Percentiles rank a stretch among this genome's conserved stretches.
Evolutionary conservation across 2,329 filamentous ascomycete species (phyloP).

Genomic region (Coniochaeta ligniaria): DNA sequence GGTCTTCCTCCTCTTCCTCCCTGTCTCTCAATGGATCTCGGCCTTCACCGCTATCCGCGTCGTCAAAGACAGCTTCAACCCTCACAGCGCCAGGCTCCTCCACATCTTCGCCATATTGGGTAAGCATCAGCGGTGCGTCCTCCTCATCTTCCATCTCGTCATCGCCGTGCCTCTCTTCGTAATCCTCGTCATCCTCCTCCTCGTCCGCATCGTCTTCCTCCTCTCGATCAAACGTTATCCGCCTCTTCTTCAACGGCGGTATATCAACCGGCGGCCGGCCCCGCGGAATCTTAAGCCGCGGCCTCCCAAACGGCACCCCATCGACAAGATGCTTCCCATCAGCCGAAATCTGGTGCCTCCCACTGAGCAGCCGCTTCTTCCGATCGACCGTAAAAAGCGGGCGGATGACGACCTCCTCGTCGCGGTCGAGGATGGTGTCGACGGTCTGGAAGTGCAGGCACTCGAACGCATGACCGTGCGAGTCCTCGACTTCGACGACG

Average conservation of each 20-base stretch:
- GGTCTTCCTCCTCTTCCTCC: slow-evolving; percentile 8
- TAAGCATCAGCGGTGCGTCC: slow-evolving; percentile 10
- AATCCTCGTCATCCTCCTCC: slow-evolving; percentile 18
- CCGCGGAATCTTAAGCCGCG: slow-evolving; percentile 52
- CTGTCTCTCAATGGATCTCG: slow-evolving; percentile 6
- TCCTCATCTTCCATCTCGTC: not conserved
- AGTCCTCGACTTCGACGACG: slow-evolving; percentile 61
- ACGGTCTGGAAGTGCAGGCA: slow-evolving; percentile 80
- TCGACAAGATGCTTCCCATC: slow-evolving; percentile 80
- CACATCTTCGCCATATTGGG: slow-evolving; percentile 23
- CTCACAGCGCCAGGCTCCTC: not conserved
- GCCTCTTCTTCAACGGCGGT: slow-evolving; percentile 64
- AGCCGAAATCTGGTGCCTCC: slow-evolving; percentile 71
- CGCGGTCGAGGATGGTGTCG: slow-evolving; percentile 63
- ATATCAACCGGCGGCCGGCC: slow-evolving; percentile 63
- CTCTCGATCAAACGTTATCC: slow-evolving; percentile 34
- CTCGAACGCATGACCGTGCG: slow-evolving; percentile 60
- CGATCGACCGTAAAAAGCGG: slow-evolving; percentile 70
- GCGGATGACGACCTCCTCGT: slow-evolving; percentile 78
- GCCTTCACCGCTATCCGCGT: slow-evolving; percentile 20
- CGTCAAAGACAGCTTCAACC: slow-evolving; percentile 18
- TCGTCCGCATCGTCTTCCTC: slow-evolving; percentile 25
- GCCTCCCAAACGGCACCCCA: slow-evolving; percentile 75
- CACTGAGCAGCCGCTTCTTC: slow-evolving; percentile 62
- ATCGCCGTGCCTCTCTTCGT: slow-evolving; percentile 18